phyloP scores from a whole-genome alignment of 2,329 filamentous ascomycete genomes.

The Elsinoe fawcettii region DNA sequence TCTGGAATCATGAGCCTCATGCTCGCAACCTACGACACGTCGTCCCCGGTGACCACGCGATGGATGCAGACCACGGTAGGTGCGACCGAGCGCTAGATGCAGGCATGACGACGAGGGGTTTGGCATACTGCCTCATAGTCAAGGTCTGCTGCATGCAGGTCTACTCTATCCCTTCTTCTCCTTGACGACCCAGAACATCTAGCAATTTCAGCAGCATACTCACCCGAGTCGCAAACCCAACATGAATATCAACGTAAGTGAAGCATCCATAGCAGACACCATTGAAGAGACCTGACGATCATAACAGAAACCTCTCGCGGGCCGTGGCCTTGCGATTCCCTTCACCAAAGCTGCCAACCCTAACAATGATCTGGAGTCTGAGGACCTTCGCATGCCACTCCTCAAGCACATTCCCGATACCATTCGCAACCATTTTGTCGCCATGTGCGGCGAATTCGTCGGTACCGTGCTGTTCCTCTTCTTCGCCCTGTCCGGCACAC shows the following conservation, averaged over 20 bases:
- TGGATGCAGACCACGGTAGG: background rate
- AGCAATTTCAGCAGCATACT: background rate
- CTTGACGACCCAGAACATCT: no score
- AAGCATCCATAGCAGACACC: background rate
- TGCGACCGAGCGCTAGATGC: background rate
- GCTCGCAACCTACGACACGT: background rate
- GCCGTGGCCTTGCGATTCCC: constrained; percentile 25
- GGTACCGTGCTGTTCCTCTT: constrained; percentile 41
- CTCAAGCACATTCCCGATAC: constrained; percentile 23
- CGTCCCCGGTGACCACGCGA: background rate
- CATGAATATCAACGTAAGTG: constrained; percentile 25
- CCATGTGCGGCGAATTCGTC: constrained; percentile 37
- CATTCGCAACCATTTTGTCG: constrained; percentile 34
- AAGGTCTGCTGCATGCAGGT: background rate
- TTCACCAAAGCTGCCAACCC: constrained; percentile 28
- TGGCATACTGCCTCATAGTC: background rate
- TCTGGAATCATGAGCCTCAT: background rate
- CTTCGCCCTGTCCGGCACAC: constrained; percentile 38
- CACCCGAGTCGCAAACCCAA: background rate
- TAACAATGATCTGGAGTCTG: constrained; percentile 20
- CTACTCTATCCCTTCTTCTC: background rate
- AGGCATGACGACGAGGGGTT: background rate
- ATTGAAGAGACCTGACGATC: constrained; percentile 7
- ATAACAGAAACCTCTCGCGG: constrained; percentile 20
- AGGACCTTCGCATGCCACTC: constrained; percentile 25